Conservation (phyloP, 768 basidiomycete species). For the Lentinula boryana region DNA sequence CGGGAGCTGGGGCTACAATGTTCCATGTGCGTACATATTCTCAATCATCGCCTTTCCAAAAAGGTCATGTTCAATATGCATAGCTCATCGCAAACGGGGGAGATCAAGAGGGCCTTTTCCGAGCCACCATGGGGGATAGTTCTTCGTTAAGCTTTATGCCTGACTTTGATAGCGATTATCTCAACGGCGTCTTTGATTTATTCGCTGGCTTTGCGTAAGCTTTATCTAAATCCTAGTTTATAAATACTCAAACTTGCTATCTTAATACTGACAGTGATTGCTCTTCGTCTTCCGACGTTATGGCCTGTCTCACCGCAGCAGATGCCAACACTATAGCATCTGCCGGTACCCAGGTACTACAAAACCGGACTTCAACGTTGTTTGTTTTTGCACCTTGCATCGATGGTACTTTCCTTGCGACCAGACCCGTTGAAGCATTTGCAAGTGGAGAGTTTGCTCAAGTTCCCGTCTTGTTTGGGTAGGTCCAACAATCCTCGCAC, state of each 20-base stretch:
- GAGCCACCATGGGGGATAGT: constrained; percentile 37
- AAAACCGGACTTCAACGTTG: constrained; percentile 24
- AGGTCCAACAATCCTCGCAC: background rate
- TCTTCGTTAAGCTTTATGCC: constrained; percentile 33
- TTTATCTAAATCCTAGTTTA: background rate
- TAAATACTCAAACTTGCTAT: background rate
- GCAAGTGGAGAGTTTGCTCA: constrained; percentile 27
- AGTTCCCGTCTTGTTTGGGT: constrained; percentile 37
- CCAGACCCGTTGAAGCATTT: constrained; percentile 34
- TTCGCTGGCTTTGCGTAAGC: constrained; percentile 30
- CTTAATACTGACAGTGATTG: constrained; percentile 19
- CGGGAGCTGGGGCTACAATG: constrained; percentile 28
- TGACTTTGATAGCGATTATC: constrained; percentile 24
- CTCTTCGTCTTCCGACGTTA: constrained; percentile 12
- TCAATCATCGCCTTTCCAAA: background rate
- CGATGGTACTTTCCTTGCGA: constrained; percentile 26
- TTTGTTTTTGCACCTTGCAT: constrained; percentile 33
- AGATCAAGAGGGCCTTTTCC: constrained; percentile 30
- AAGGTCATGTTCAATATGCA: background rate
- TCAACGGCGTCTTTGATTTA: constrained; percentile 27
- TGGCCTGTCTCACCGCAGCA: constrained; percentile 28
- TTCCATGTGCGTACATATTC: constrained; percentile 24
- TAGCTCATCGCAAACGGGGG: constrained; percentile 35
- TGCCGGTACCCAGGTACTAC: constrained; percentile 25
- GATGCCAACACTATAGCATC: constrained; percentile 19